Evolutionary conservation across 1,139 yeast genomes (phyloP), one percentile per base, ranked within the genome.

Genomic region (Suhomyces yuchorum): DNA sequence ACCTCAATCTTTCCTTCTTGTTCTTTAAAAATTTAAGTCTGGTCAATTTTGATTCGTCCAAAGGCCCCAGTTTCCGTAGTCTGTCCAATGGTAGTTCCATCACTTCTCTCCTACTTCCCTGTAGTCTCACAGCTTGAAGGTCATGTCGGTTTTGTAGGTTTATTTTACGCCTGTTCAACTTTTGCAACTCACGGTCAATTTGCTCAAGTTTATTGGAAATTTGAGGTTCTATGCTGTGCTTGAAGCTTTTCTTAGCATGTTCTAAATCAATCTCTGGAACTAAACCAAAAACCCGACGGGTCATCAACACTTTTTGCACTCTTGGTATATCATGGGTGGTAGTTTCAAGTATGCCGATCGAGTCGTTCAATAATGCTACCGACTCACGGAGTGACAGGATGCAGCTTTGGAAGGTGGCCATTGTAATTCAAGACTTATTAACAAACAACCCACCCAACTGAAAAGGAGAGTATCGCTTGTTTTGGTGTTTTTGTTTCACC

Each of bases 191-290:
- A 3, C 51, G 47, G 14, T 56, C 61, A 6, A 57, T 49, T 20
- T 47, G 47, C 14, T 37, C 54, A 18, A 55, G 33, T 20, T 58
- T 44, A 9, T 48, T 48, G 9, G 54, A 37, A 23, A 63, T 49
- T 47, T 72, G 72, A 2, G 78, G 78, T 34, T 66, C 63, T 12
- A 68, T 60, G 26, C 67, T 70, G 23, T 57, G 56, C 42, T 63
- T 61, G 46, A 71, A 63, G 33, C 62, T 58, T 43, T 58, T 57
- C 45, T 67, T 69, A 26, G 78, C 77, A 52, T 70, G 66, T n/a
- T 62, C 63, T 33, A 74, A 52, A 52, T 75, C 80, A 50, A 61
- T 58, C 49, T 71, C 75, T 0, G 80, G 77, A 1, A 73, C 71
- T 32, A 75, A 55, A 7, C 75, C 78, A 60, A 70, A 75, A 30